Evolutionary conservation across 768 basidiomycete species (phyloP), one percentile per base, ranked within the genome.

Genomic region (Lactarius sanguifluus): DNA sequence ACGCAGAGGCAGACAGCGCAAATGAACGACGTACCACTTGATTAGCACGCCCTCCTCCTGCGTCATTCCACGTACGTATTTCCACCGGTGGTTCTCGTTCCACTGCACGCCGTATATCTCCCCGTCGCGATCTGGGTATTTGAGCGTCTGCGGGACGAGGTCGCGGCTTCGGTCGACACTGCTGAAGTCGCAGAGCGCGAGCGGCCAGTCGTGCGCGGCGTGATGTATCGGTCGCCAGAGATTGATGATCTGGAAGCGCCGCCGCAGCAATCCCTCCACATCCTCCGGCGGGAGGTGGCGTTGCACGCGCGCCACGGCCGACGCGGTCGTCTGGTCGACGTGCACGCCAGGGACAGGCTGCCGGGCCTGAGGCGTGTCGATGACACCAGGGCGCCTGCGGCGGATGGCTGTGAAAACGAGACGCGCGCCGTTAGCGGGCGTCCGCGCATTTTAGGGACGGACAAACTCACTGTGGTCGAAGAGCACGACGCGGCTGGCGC

Each of bases 381-480:
- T 77, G 61, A 79, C 72, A 9, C 74, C 79, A 1, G 79, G 79
- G 50, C 77, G 74, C 34, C 73, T 78, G 25, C 81, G 77, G 41
- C 82, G 80, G 56, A 82, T 76, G 0, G 82, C 83, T 83, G 63
- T 25, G 62, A 6, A 16, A 25, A 41, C 34, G 36, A 61, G 34
- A 36, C n/a, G 62, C 18, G 18, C 28, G 38, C 20, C 20, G 43
- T 30, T 28, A 61, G 8, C 25, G 10, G 45, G 10, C 30, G 9
- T 7, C 32, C 36, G n/a, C 45, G 20, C 30, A 58, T 60, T 15
- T 9, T 32, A 32, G 20, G 32, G 34, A 12, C 10, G 34, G 30
- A 40, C 28, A 23, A 23, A 71, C 85, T 62, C 64, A 85, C 87
- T 87, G 71, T 88, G 86, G 70, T 88, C 86, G 69, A 89, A 89